Evolutionary conservation across 768 basidiomycete genomes (phyloP).

Genomic region (Rhodocollybia butyracea): DNA sequence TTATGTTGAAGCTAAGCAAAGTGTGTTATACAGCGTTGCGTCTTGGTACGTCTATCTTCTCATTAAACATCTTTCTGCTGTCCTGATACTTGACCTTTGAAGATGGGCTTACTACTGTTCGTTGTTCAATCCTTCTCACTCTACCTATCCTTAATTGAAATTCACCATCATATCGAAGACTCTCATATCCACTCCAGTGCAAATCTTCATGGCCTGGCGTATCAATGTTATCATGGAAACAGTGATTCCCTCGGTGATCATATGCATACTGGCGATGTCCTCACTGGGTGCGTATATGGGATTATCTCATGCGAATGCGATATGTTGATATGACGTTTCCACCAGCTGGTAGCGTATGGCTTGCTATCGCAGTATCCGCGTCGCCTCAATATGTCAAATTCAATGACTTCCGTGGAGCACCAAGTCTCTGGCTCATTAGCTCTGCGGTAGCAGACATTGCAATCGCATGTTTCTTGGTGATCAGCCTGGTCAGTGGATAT

Average conservation of each 20-base stretch:
- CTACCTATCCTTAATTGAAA: background rate
- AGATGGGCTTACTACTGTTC: constrained; percentile 5
- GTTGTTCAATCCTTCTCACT: background rate
- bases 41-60: background rate
- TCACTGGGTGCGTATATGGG: constrained; percentile 3
- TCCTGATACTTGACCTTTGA: background rate
- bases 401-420: background rate
- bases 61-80: background rate
- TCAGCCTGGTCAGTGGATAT: background rate
- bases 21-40: background rate
- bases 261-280: background rate
- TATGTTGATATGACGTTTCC: background rate
- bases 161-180: background rate
- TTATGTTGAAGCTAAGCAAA: background rate
- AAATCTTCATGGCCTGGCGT: constrained; percentile 9
- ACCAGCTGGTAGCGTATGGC: constrained; percentile 5
- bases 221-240: constrained; percentile 1
- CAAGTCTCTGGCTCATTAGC: constrained; percentile 4
- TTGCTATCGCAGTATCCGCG: constrained; percentile 1
- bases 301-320: background rate
- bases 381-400: constrained; percentile 2
- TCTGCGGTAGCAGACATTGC: constrained; percentile 7
- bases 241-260: background rate
- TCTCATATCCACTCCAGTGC: constrained; percentile 9
- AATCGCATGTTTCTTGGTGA: constrained; percentile 1